phyloP scores from a whole-genome alignment of 192 early-diverging fungal genomes.

The Umbelopsis isabellina region DNA sequence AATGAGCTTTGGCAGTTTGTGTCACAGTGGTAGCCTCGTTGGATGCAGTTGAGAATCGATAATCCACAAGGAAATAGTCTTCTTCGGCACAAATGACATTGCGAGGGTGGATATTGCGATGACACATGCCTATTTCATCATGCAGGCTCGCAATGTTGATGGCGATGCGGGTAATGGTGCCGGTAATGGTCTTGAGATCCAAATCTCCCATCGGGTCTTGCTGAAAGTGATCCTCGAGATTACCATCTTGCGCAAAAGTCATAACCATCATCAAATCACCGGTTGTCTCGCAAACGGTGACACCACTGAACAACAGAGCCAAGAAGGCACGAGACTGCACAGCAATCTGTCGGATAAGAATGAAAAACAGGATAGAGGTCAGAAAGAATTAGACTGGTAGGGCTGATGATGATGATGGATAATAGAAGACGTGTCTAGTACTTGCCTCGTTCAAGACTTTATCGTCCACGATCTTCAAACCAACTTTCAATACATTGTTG shows the following conservation, averaged over 20 bases:
- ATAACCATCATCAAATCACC: conserved; percentile 39
- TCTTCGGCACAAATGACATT: conserved; percentile 35
- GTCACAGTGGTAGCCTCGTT: conserved; percentile 32
- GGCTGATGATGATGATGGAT: not conserved
- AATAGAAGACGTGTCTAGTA: not conserved
- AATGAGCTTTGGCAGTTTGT: conserved; percentile 30
- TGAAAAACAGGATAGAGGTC: not conserved
- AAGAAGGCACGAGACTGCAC: conserved; percentile 37
- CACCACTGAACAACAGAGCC: conserved; percentile 34
- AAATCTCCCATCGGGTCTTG: conserved; percentile 22
- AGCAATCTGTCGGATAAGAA: conserved; percentile 24
- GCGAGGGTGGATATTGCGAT: conserved; percentile 36
- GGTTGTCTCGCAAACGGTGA: conserved; percentile 36
- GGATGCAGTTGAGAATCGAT: conserved; percentile 34
- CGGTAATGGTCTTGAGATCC: conserved; percentile 20
- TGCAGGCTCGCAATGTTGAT: conserved; percentile 36
- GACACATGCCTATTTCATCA: conserved; percentile 38
- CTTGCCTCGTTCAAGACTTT: conserved; percentile 36
- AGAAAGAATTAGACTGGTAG: not conserved
- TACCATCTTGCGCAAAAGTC: conserved; percentile 34
- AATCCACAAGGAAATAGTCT: conserved; percentile 37
- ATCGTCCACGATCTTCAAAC: conserved; percentile 36
- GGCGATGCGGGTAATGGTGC: conserved; percentile 32
- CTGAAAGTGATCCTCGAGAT: conserved; percentile 28
- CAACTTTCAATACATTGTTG: conserved; percentile 20